Evolutionary conservation across 176 grass and related monocot species (phyloP).

Genomic region (Cenchrus fungigraminus): DNA sequence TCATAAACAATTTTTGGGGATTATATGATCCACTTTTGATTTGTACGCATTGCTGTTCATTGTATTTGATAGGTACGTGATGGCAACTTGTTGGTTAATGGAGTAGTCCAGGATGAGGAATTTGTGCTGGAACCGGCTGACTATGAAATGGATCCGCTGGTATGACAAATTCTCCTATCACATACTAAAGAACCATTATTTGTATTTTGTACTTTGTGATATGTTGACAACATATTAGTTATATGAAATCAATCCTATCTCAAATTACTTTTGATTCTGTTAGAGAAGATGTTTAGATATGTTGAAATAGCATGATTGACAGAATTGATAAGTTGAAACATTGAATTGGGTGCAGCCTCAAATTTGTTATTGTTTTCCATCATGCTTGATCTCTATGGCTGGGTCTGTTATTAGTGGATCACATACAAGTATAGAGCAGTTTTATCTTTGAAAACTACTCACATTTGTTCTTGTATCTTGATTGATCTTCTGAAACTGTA

Average conservation of each 20-base stretch:
- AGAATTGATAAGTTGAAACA: neutral
- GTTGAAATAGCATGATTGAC: neutral
- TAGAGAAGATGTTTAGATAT: neutral
- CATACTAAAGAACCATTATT: neutral
- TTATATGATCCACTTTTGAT: neutral
- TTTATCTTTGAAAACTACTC: neutral
- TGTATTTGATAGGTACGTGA: conserved; percentile 62
- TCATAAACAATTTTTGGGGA: neutral
- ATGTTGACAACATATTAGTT: conserved; percentile 18
- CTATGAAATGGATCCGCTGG: conserved; percentile 78
- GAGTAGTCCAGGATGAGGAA: conserved; percentile 77
- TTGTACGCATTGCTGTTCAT: conserved; percentile 20
- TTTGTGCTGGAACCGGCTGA: conserved; percentile 81
- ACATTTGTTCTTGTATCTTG: no score
- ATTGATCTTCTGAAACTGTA: neutral
- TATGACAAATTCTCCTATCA: conserved; percentile 34
- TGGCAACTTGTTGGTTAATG: conserved; percentile 86
- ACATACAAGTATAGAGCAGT: neutral
- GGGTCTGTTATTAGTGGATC: neutral
- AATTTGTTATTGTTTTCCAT: neutral
- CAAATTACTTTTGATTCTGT: neutral
- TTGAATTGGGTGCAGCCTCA: neutral
- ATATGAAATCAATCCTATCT: conserved; percentile 15
- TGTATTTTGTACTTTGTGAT: conserved; percentile 29
- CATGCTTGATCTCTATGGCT: neutral